phyloP scores from a whole-genome alignment of 2,329 filamentous ascomycete species.

The Apiospora phragmitis region DNA sequence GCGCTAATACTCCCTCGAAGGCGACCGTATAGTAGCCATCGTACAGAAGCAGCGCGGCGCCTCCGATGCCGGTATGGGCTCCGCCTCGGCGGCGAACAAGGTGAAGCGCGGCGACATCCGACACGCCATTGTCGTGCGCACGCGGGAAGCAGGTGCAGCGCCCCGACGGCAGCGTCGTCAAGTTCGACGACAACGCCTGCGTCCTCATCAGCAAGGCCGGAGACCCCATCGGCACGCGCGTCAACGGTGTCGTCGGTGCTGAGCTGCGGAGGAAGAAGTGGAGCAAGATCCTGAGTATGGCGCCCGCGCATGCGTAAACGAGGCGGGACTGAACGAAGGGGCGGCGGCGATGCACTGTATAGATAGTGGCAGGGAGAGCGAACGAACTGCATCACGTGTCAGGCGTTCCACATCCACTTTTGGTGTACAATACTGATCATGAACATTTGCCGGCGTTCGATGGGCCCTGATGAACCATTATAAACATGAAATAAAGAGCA shows the following conservation, averaged over 20 bases:
- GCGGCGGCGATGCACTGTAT: neutral
- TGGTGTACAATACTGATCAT: slow-evolving; percentile 3
- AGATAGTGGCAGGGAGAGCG: neutral
- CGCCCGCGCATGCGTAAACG: slow-evolving; percentile 64
- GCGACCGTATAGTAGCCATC: slow-evolving; percentile 95
- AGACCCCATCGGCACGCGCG: slow-evolving; percentile 88
- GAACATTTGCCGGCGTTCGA: neutral
- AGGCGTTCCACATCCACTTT: neutral
- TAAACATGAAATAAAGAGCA: neutral
- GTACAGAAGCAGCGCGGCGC: slow-evolving; percentile 93
- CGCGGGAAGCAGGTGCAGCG: slow-evolving; percentile 83
- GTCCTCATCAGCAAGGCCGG: slow-evolving; percentile 96
- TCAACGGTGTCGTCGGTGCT: slow-evolving; percentile 87
- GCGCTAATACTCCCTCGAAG: slow-evolving; percentile 45
- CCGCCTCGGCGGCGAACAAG: slow-evolving; percentile 78
- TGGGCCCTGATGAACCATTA: neutral
- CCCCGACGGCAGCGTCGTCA: slow-evolving; percentile 84
- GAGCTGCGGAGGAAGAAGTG: slow-evolving; percentile 92
- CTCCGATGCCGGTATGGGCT: slow-evolving; percentile 69
- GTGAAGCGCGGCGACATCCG: slow-evolving; percentile 95
- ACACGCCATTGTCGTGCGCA: slow-evolving; percentile 93
- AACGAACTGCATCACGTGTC: neutral
- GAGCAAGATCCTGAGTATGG: slow-evolving; percentile 97
- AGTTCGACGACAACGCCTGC: slow-evolving; percentile 97
- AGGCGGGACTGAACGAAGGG: slow-evolving; percentile 1